These are phyloP conservation scores for Rhytidiadelphus loreus DNA, from an alignment of 225 moss, liverwort and hornwort genomes.

Conservation along the genomic window DNA sequence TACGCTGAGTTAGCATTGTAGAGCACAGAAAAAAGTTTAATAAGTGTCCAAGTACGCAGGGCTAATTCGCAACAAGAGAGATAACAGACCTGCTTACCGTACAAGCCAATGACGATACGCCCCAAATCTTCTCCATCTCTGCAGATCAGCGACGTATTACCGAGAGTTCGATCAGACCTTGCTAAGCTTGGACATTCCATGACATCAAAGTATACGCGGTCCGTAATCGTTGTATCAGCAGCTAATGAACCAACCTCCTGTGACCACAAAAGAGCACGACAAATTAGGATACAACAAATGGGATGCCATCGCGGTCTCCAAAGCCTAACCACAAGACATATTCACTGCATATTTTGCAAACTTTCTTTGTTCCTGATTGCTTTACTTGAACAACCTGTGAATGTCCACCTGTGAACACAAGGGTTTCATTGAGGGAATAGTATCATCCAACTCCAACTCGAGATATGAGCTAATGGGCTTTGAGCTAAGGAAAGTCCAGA, in stretches of 20 bases:
- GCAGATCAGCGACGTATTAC: constrained; percentile 80
- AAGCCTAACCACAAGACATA: background rate
- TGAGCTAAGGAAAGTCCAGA: background rate
- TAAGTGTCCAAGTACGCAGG: background rate
- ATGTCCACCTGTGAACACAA: background rate
- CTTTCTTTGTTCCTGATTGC: background rate
- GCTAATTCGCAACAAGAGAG: constrained; percentile 5
- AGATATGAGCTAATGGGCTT: background rate
- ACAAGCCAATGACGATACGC: constrained; percentile 87
- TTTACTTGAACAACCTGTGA: background rate
- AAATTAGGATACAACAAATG: background rate
- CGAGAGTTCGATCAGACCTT: constrained; percentile 79
- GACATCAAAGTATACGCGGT: constrained; percentile 73
- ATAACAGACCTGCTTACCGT: constrained; percentile 74
- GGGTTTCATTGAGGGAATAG: background rate
- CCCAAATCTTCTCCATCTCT: constrained; percentile 69
- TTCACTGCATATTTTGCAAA: background rate
- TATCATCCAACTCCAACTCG: background rate
- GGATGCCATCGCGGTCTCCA: background rate
- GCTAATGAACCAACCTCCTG: constrained; percentile 18
- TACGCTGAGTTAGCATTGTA: background rate
- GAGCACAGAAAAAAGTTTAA: background rate
- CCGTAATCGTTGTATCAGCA: constrained; percentile 82
- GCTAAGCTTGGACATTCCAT: constrained; percentile 72
- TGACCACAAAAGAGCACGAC: background rate